Base-by-base conservation (phyloP, 805 yeast genomes). In the Ogataea pilisensis region DNA sequence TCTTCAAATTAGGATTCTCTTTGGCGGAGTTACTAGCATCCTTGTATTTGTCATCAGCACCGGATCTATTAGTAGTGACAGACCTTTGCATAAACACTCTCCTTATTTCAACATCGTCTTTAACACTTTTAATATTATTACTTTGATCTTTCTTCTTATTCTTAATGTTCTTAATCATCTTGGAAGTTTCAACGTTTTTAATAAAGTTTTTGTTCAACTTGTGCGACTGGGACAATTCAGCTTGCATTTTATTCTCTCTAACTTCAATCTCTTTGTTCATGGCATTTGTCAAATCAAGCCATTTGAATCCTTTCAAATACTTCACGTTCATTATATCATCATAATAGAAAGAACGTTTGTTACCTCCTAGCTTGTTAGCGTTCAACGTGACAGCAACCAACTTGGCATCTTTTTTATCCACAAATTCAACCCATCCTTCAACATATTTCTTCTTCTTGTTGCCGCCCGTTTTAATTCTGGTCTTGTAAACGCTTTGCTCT, bases 401-500 rank as follows among this genome's bases (percentile, higher is more conserved):
- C 58, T 91, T 91, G 1, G 98, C 99, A 54, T 88, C 86, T 51
- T 75, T 76, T 58, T 93, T 93, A 55, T 78, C 77, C 20, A 74
- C 66, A 62, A 86, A 93, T 64, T 93, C 99, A 7, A 85, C 93
- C 99, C 99, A 93, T 12, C 99, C 99, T 68, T 91, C 99, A 22
- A 84, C 86, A 57, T 77, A 93, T 65, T 76, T 83, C 57, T 75
- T 74, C 64, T 90, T 90, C 61, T 88, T 89, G 62, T 91, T 93
- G 18, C 99, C 98, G 12, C 98, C 98, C 47, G 78, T 75, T 54
- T 83, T 85, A 17, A 86, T 79, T 53, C 99, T 70, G 37, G 73
- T 71, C 38, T 76, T 77, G 54, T 88, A 72, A 8, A 72, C 72
- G 22, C 74, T 68, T 8, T 79, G 73, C 48, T 83, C 85, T 61